Evolutionary conservation across 2,329 filamentous ascomycete species (phyloP).

Genomic region (Penicillium hordei): DNA sequence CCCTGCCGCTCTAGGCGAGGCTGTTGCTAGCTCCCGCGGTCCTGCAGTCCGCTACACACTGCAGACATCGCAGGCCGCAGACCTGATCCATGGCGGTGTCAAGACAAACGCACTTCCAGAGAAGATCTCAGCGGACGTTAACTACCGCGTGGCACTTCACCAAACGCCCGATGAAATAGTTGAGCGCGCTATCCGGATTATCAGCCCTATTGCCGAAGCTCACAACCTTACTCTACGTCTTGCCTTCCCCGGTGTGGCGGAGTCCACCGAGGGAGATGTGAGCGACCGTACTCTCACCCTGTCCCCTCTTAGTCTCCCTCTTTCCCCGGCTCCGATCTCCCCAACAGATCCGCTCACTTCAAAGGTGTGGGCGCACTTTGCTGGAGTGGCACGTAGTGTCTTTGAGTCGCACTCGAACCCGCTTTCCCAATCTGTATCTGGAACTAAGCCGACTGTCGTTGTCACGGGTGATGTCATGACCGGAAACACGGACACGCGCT

Average conservation of each 20-base stretch:
- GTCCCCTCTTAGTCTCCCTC: conserved; percentile 30
- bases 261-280: conserved; percentile 12
- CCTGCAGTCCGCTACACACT: conserved; percentile 52
- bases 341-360: conserved; percentile 34
- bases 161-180: conserved; percentile 50
- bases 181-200: conserved; percentile 48
- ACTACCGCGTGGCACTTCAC: conserved; percentile 59
- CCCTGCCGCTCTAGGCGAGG: conserved; percentile 43
- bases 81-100: conserved; percentile 55
- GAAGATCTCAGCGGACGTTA: conserved; percentile 53
- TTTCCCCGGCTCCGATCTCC: conserved; percentile 35
- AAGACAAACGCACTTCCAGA: conserved; percentile 62
- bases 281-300: conserved; percentile 33
- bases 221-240: conserved; percentile 50
- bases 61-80: conserved; percentile 59
- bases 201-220: conserved; percentile 49
- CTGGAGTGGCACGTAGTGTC: conserved; percentile 42
- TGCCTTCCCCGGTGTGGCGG: conserved; percentile 43
- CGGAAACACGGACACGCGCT: conserved; percentile 55
- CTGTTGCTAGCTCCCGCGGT: conserved; percentile 41
- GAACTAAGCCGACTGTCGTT: conserved; percentile 35
- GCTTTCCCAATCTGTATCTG: conserved; percentile 21
- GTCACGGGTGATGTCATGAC: conserved; percentile 51
- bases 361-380: conserved; percentile 39
- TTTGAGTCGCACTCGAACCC: conserved; percentile 37